Evolutionary conservation across 2,329 filamentous ascomycete species (phyloP), one percentile per base, ranked within the genome.

Genomic region (Trichoderma simmonsii): DNA sequence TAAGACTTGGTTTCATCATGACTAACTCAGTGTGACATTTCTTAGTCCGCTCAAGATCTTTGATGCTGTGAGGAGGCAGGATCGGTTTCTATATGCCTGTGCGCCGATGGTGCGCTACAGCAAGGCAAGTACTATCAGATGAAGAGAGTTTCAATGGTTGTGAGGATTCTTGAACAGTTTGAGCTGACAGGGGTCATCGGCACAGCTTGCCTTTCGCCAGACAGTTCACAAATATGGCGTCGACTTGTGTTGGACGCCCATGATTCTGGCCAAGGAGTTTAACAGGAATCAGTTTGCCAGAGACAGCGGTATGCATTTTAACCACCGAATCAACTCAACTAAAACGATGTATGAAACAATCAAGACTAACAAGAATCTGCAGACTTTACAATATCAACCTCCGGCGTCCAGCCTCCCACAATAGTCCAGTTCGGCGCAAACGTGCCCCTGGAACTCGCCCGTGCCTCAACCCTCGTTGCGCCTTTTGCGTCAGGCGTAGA

Each of bases 21-120:
- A 51, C 66, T 69, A 15, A 69, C 66, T 36, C n/a, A 21, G 8
- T 15, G 21, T 68, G 26, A 32, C 6, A 54, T 30, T 30, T 8
- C 36, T 15, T 21, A 89, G 88, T 77, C 88, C 88, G 11, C 83
- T 90, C 74, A 87, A 87, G 75, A 83, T 91, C 64, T 91, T 91
- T 75, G 86, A 89, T 74, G 78, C 84, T 56, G 85, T 87, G 6
- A 86, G 83, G 76, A 80, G 81, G 61, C 82, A 89, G 74, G 82
- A 85, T 39, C 83, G 86, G 72, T 86, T 89, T 60, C 74, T 91
- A 7, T 87, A 88, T 75, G 85, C 89, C 24, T 88, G 86, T 60
- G 90, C 90, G 15, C 90, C 90, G n/a, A 92, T 92, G 90, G 90
- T 92, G 70, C 84, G 90, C 73, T 91, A 89, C 77, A 87, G 87